These are phyloP conservation scores for Ephemerocybe angulata DNA, from an alignment of 768 basidiomycete species.

Conservation along the genomic window DNA sequence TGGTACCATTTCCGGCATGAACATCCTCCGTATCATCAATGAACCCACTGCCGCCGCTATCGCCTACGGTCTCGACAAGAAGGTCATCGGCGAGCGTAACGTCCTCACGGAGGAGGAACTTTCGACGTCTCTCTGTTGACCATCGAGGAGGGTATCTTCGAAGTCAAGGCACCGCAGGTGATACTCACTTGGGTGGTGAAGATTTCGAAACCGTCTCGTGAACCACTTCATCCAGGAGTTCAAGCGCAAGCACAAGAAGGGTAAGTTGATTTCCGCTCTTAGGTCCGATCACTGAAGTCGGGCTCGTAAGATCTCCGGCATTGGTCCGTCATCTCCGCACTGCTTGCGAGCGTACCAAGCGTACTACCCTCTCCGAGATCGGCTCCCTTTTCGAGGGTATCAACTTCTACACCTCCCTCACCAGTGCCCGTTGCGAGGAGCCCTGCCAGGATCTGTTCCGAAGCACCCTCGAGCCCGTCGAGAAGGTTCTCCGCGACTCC, in stretches of 20 bases:
- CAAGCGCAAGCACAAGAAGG: constrained; percentile 62
- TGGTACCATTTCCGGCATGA: constrained; percentile 82
- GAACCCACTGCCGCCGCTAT: constrained; percentile 94
- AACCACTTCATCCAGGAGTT: constrained; percentile 94
- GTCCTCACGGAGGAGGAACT: constrained; percentile 92
- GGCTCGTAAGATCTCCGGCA: constrained; percentile 65
- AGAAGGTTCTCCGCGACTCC: constrained; percentile 68
- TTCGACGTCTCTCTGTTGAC: constrained; percentile 96
- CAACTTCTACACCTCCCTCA: constrained; percentile 90
- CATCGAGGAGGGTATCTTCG: constrained; percentile 95
- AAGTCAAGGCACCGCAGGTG: constrained; percentile 94
- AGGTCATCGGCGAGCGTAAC: constrained; percentile 78
- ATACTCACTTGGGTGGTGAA: constrained; percentile 95
- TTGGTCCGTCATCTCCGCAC: constrained; percentile 92
- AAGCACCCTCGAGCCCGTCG: constrained; percentile 59
- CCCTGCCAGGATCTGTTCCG: constrained; percentile 88
- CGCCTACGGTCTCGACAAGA: constrained; percentile 92
- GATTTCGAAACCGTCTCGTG: constrained; percentile 96
- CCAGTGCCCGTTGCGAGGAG: constrained; percentile 91
- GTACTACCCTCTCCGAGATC: constrained; percentile 44
- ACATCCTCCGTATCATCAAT: constrained; percentile 93
- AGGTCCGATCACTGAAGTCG: not conserved
- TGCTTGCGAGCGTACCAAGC: constrained; percentile 97
- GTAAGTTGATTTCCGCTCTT: not conserved
- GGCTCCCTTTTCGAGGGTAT: constrained; percentile 96